Base-by-base conservation (phyloP, 495 filamentous ascomycete species). In the Cladorrhinum samala region DNA sequence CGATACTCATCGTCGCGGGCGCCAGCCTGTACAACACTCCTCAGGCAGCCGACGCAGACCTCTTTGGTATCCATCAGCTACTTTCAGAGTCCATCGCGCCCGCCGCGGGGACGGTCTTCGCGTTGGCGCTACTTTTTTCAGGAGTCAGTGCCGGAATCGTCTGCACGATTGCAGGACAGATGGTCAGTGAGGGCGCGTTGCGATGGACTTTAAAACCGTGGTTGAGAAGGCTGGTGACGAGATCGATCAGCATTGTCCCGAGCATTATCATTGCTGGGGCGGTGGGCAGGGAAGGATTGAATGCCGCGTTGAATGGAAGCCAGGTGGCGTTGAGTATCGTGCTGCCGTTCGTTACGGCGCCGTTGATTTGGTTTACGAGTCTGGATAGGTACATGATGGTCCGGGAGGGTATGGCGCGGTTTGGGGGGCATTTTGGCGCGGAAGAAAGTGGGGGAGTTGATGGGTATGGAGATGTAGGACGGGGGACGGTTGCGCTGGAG, bases 1-100 rank as follows among this genome's bases (percentile, higher is more conserved):
- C 91, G 50, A 95, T 96, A 61, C 82, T 96, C 43, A 93, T 96
- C 64, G 86, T 91, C 17, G 87, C 90, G 1, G 91, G 89, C 30
- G 84, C 89, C 4, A 83, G 86, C 1, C 82, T 95, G 0, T 89
- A 82, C 58, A 73, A 80, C 78, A 75, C 17, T 60, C 73, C 2
- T 2, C 8, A 39, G 72, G 75, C 11, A 82, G 83, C 75, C 27
- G 69, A 78, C 51, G 88, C 86, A 16, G 85, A 91, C 52, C 82
- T 96, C 30, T 95, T 92, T 65, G 82, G 80, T 18, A 93, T 96
- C 57, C 83, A 96, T 66, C 63, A 77, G n/a, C 73, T 96, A 1
- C 82, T 96, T 0, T 81, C 85, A 2, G 49, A 55, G 0, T 82
- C 81, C 30, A 80, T 95, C 53, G 78, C 87, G 8, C 85, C 87